Conservation (phyloP, 768 basidiomycete genomes). For the Lactarius psammicola region DNA sequence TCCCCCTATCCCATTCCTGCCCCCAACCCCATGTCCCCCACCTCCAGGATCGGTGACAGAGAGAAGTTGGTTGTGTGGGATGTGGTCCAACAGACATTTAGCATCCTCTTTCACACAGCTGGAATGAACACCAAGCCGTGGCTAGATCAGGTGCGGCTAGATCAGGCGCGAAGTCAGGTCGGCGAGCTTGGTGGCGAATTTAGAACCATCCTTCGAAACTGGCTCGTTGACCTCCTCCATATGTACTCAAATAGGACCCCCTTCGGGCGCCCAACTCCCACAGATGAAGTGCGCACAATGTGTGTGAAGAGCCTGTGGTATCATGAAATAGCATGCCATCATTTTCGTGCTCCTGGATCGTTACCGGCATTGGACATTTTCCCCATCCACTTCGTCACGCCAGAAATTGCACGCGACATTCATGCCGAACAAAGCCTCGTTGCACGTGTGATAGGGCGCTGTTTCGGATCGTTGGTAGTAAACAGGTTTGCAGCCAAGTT, state of each 20-base stretch:
- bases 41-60: too few species aligned
- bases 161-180: too few species aligned
- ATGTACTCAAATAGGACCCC: background rate
- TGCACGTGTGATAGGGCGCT: background rate
- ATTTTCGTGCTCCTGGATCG: background rate
- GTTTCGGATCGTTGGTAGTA: background rate
- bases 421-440: background rate
- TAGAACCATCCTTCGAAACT: background rate
- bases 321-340: background rate
- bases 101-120: too few species aligned
- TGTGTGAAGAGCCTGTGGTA: background rate
- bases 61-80: too few species aligned
- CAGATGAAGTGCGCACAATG: too few species aligned
- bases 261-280: rapidly evolving
- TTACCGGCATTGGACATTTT: background rate
- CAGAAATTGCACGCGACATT: background rate
- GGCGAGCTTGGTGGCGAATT: too few species aligned
- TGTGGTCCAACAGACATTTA: too few species aligned
- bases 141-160: too few species aligned
- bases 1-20: too few species aligned
- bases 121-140: too few species aligned
- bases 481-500: background rate
- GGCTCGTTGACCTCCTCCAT: background rate
- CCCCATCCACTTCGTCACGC: background rate
- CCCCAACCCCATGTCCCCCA: too few species aligned